Base-by-base conservation (phyloP, 768 basidiomycete species). In the Suillus plorans region DNA sequence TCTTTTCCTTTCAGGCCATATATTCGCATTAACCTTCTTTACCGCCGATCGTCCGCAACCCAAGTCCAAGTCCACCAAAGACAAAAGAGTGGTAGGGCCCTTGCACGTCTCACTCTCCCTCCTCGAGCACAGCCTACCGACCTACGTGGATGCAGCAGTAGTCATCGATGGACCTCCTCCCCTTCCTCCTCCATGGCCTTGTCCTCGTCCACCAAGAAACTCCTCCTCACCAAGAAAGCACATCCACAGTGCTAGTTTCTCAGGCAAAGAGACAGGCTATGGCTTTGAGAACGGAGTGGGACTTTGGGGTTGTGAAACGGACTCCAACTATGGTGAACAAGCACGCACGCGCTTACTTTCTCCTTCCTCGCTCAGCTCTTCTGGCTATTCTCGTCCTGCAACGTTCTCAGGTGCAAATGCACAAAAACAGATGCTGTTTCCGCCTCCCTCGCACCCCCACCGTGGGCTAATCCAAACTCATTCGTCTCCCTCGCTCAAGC, bases 71-170 rank as follows among this genome's bases (percentile, higher is more conserved):
- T 42, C 14, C 25, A 10, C 60, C 16, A 62, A 52, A 12, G 18
- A 66, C 16, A 49, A 6, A 14, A 56, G 62, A 8, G 20, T 63
- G 1, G 39, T n/a, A 1, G 74, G 73, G 2, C 18, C 49, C 50
- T 76, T 75, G 86, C 79, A 81, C 45, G 76, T 88, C 39, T 74
- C 79, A 1, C 82, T 89, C 2, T 79, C 80, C 1, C 72, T 89
- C 5, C 75, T 84, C 7, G 84, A 86, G 61, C 77, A 84, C 60
- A 88, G 87, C 64, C 82, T 86, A 0, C 84, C 88, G 3, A 86
- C 87, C 5, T 85, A 79, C 67, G 67, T 90, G 44, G 82, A 89
- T 68, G 83, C 85, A 0, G 79, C 79, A 4, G 75, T 89, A 10
- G 62, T 86, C 42, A 77, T 87, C 45, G 71, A 76, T 0, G 74